These are phyloP conservation scores for Sporothrix pseudoabietina DNA, from an alignment of 2,329 filamentous ascomycete genomes.

Conservation along the genomic window DNA sequence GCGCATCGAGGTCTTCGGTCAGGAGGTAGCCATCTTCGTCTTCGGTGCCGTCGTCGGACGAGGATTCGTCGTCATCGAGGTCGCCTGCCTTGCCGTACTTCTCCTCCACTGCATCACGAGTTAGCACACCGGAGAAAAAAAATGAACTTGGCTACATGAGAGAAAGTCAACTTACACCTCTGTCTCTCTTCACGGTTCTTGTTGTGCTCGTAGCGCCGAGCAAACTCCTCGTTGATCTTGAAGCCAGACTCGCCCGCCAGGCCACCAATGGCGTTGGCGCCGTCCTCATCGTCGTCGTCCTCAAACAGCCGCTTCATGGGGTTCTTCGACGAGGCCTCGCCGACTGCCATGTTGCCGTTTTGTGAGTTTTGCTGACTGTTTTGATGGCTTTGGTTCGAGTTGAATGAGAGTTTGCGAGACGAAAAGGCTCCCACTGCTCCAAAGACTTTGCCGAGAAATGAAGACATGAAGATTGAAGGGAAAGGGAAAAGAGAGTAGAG, in stretches of 20 bases:
- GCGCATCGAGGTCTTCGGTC: constrained; percentile 79
- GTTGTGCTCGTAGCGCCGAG: constrained; percentile 89
- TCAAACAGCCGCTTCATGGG: constrained; percentile 57
- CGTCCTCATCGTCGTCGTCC: constrained; percentile 50
- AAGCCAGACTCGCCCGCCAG: constrained; percentile 48
- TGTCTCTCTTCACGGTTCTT: constrained; percentile 92
- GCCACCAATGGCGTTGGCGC: constrained; percentile 37
- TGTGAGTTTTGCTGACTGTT: neutral
- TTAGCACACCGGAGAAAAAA: neutral
- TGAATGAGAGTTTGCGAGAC: constrained; percentile 17
- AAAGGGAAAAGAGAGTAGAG: constrained; percentile 11
- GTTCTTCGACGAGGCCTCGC: constrained; percentile 18
- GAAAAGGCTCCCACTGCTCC: constrained; percentile 26
- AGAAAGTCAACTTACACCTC: constrained; percentile 52
- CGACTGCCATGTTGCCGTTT: constrained; percentile 11
- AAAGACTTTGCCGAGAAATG: constrained; percentile 31
- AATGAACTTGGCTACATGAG: constrained; percentile 27
- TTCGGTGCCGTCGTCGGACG: constrained; percentile 75
- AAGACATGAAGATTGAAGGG: constrained; percentile 25
- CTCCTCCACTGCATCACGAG: constrained; percentile 70
- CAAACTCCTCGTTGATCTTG: constrained; percentile 89
- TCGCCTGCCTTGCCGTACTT: constrained; percentile 64
- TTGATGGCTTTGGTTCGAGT: neutral
- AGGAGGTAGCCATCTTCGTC: constrained; percentile 88
- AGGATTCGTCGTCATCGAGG: constrained; percentile 60